A percentile compares a stretch with the other conserved stretches of the same genome.
Conservation (phyloP, 1,139 yeast species). For the Debaryomyces subglobosus region DNA sequence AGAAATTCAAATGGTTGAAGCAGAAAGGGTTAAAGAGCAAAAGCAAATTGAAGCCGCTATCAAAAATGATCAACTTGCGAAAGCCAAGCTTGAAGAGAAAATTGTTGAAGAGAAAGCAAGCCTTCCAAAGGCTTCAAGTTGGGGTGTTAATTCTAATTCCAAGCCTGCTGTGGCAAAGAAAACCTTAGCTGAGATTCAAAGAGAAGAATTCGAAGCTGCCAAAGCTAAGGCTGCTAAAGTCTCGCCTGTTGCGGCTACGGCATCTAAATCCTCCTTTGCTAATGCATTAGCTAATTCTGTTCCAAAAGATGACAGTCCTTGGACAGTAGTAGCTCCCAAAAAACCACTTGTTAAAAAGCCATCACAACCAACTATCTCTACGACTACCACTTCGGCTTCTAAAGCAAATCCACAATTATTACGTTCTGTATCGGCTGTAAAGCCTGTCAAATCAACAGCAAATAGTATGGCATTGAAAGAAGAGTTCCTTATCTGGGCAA, state of each 20-base stretch:
- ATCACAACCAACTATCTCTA: slow-evolving; percentile 23
- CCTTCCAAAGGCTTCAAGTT: slow-evolving; percentile 54
- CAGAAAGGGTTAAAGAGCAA: slow-evolving; percentile 49
- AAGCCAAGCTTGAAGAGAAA: slow-evolving; percentile 24
- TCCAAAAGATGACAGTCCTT: slow-evolving; percentile 38
- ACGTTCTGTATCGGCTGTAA: slow-evolving; percentile 48
- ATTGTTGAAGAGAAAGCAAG: slow-evolving; percentile 28
- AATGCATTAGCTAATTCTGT: slow-evolving; percentile 30
- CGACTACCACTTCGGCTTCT: slow-evolving; percentile 22
- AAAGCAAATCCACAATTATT: slow-evolving; percentile 46
- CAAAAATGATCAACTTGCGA: slow-evolving; percentile 33
- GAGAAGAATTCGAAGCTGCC: slow-evolving; percentile 47
- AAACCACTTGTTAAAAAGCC: slow-evolving; percentile 31
- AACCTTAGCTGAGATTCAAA: slow-evolving; percentile 51
- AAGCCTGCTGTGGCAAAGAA: slow-evolving; percentile 29
- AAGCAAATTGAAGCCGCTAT: slow-evolving; percentile 37
- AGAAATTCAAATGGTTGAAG: slow-evolving; percentile 73
- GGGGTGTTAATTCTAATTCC: slow-evolving; percentile 47
- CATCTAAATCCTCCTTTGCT: slow-evolving; percentile 32
- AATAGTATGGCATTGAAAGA: slow-evolving; percentile 45
- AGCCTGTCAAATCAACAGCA: slow-evolving; percentile 28
- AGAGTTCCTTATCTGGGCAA: slow-evolving; percentile 86
- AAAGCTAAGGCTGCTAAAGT: slow-evolving; percentile 26
- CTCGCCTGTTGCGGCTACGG: slow-evolving; percentile 16
- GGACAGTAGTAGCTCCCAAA: slow-evolving; percentile 47